Conservation (phyloP, 257 asterid species). For the Vinca minor region DNA sequence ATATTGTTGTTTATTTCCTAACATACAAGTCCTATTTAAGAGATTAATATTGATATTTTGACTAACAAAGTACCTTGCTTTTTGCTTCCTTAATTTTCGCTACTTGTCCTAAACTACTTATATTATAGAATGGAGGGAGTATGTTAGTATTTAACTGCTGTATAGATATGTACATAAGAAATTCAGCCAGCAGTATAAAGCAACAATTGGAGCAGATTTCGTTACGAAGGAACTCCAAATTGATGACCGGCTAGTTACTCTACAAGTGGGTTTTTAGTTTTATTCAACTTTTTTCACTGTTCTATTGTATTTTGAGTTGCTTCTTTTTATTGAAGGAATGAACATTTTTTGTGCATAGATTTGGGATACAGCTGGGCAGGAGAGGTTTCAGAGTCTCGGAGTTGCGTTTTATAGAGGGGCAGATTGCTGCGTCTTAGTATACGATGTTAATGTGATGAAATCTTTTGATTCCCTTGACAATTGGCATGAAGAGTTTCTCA, state of each 20-base stretch:
- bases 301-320: not conserved
- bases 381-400: constrained; percentile 96
- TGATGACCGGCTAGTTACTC: constrained; percentile 87
- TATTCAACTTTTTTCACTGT: not conserved
- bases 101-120: no score
- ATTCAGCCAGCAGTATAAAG: constrained; percentile 94
- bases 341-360: constrained; percentile 37
- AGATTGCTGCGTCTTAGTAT: constrained; percentile 86
- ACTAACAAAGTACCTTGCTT: no score
- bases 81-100: no score
- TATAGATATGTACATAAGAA: constrained; percentile 84
- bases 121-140: no score
- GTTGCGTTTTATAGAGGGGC: constrained; percentile 98
- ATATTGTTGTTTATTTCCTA: no score
- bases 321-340: constrained; percentile 1
- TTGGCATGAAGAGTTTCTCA: constrained; percentile 97
- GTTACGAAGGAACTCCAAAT: constrained; percentile 91
- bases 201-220: constrained; percentile 98
- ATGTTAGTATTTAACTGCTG: constrained; percentile 36
- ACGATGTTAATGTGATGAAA: constrained; percentile 85
- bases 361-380: constrained; percentile 99
- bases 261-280: constrained; percentile 55
- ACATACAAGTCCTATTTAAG: no score
- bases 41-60: no score
- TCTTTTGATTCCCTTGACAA: constrained; percentile 87